phyloP scores from a whole-genome alignment of 2,329 filamentous ascomycete genomes.

The Fusarium bulbicola region DNA sequence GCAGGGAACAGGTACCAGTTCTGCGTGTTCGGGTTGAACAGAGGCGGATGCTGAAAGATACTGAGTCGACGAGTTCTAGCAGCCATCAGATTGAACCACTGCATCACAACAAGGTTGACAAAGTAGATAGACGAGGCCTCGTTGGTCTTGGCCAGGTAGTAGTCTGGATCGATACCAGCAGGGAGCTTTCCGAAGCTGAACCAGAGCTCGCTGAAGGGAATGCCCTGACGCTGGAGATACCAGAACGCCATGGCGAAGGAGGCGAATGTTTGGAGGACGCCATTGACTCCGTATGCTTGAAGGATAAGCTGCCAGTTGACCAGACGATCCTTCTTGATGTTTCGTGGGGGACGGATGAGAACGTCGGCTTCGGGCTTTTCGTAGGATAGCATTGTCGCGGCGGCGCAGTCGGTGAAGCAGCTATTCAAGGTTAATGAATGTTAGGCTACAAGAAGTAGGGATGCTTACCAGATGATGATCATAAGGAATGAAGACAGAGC shows the following conservation, averaged over 20 bases:
- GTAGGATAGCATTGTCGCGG: conserved; percentile 77
- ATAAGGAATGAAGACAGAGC: conserved; percentile 79
- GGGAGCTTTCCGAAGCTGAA: conserved; percentile 70
- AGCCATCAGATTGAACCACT: conserved; percentile 79
- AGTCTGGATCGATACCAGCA: conserved; percentile 60
- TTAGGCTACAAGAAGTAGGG: rapidly evolving
- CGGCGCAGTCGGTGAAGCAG: conserved; percentile 81
- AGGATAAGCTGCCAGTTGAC: conserved; percentile 78
- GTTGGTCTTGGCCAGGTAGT: conserved; percentile 65
- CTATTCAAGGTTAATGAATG: conserved; percentile 42
- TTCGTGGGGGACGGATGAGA: conserved; percentile 62
- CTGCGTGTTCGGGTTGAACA: conserved; percentile 70
- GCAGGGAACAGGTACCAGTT: conserved; percentile 77
- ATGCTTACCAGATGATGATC: conserved; percentile 67
- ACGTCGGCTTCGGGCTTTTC: conserved; percentile 82
- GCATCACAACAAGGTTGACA: conserved; percentile 82
- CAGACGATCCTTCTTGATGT: conserved; percentile 75
- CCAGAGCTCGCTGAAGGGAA: conserved; percentile 72
- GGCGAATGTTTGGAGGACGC: conserved; percentile 67
- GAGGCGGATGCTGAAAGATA: conserved; percentile 77
- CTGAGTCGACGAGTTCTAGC: conserved; percentile 71
- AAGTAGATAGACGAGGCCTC: conserved; percentile 80
- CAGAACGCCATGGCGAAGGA: conserved; percentile 74
- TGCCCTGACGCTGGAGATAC: conserved; percentile 70
- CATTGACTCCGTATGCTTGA: conserved; percentile 77